Conservation (phyloP, 2,329 filamentous ascomycete species). For the Atkinsonella hypoxylon region DNA sequence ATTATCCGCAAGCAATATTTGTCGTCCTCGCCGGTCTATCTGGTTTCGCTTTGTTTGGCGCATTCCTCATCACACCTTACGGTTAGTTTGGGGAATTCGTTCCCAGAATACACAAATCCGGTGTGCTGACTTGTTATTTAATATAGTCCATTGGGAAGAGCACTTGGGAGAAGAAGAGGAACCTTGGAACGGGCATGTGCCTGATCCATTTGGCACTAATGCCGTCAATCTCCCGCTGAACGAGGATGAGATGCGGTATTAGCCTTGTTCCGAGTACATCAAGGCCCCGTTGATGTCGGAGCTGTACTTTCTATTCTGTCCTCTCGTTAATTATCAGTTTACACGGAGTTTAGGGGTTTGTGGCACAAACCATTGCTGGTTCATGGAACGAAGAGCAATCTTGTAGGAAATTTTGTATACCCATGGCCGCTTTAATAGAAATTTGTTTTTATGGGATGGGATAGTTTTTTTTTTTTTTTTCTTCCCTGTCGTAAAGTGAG, state of each 20-base stretch:
- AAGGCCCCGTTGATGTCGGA: background rate
- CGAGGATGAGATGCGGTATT: constrained; percentile 19
- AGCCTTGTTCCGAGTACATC: background rate
- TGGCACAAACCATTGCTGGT: background rate
- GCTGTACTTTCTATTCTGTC: background rate
- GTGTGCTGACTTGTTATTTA: background rate
- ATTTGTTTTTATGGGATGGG: background rate
- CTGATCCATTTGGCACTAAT: constrained; percentile 6
- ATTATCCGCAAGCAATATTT: constrained; percentile 73
- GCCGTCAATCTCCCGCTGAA: constrained; percentile 11
- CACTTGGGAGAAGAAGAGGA: constrained; percentile 13
- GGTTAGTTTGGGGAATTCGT: constrained; percentile 41
- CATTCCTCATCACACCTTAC: constrained; percentile 60
- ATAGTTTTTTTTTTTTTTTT: background rate
- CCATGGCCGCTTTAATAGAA: background rate
- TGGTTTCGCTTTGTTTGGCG: constrained; percentile 49
- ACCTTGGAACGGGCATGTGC: constrained; percentile 9
- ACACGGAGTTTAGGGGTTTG: background rate
- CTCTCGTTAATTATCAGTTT: background rate
- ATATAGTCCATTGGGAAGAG: constrained; percentile 23
- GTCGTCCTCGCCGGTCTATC: constrained; percentile 60
- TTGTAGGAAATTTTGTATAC: background rate
- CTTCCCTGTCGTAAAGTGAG: too few relatives aligned
- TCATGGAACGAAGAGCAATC: background rate
- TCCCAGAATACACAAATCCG: background rate